phyloP scores from a whole-genome alignment of 1,284 basidiomycete genomes.

The Serendipita sp. region DNA sequence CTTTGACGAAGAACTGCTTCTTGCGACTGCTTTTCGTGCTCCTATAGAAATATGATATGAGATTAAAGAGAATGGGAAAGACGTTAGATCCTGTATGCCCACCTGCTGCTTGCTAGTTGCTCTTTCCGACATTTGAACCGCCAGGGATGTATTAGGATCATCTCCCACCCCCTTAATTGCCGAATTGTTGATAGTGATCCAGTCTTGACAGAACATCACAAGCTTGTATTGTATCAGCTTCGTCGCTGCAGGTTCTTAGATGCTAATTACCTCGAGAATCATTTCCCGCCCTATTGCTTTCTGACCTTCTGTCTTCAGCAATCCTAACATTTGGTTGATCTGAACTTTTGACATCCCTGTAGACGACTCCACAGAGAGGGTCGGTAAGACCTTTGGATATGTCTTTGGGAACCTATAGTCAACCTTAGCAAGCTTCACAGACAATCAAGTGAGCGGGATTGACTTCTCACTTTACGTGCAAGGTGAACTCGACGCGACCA shows the following conservation, averaged over 20 bases:
- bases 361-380: slow-evolving; percentile 51
- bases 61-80: not conserved
- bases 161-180: slow-evolving; percentile 35
- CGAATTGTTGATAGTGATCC: slow-evolving; percentile 46
- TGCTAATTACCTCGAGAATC: slow-evolving; percentile 47
- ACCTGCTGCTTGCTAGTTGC: slow-evolving; percentile 51
- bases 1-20: slow-evolving; percentile 13
- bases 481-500: slow-evolving; percentile 42
- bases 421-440: not conserved
- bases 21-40: slow-evolving; percentile 37
- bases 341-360: slow-evolving; percentile 29
- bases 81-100: slow-evolving; percentile 13
- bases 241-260: too few species aligned
- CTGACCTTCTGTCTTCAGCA: slow-evolving; percentile 47
- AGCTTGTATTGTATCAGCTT: slow-evolving; percentile 29
- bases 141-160: slow-evolving; percentile 33
- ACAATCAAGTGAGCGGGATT: not conserved
- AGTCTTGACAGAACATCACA: slow-evolving; percentile 51
- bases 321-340: slow-evolving; percentile 36
- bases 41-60: slow-evolving; percentile 21
- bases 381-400: slow-evolving; percentile 56
- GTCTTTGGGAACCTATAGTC: slow-evolving; percentile 56
- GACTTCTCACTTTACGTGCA: slow-evolving; percentile 50
- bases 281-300: slow-evolving; percentile 49
- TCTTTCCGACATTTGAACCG: slow-evolving; percentile 56